Percentiles rank a stretch among this genome's conserved stretches.
Conservation (phyloP, 768 basidiomycete species). For the Agaricus sinodeliciosus region DNA sequence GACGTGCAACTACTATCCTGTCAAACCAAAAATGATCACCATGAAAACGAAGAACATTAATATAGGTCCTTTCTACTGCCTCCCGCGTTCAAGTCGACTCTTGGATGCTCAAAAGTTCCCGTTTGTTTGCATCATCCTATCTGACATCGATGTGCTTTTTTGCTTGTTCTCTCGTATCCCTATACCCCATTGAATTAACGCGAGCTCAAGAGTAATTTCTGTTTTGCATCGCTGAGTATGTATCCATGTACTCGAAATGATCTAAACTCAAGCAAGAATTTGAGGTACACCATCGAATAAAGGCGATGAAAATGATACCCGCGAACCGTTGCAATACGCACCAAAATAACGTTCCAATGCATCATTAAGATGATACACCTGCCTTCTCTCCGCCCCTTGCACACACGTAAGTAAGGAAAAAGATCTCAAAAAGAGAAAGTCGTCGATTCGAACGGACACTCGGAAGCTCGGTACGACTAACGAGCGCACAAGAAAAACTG, state of each 20-base stretch:
- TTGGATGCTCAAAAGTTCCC: background rate
- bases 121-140: constrained; percentile 1
- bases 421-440: background rate
- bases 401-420: no score
- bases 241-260: no score
- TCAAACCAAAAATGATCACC: background rate
- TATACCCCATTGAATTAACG: no score
- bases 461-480: background rate
- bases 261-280: no score
- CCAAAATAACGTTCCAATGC: no score
- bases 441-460: background rate
- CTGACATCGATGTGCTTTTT: background rate
- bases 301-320: no score
- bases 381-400: no score
- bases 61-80: background rate
- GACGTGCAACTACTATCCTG: background rate
- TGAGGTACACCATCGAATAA: no score
- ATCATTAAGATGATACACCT: no score
- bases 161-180: background rate
- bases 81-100: background rate
- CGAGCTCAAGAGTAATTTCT: no score
- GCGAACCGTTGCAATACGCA: no score
- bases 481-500: background rate
- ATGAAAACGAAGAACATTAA: background rate
- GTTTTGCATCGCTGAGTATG: no score